Evolutionary conservation across 768 basidiomycete species (phyloP), one percentile per base, ranked within the genome.

Genomic region (Coprinellus micaceus): DNA sequence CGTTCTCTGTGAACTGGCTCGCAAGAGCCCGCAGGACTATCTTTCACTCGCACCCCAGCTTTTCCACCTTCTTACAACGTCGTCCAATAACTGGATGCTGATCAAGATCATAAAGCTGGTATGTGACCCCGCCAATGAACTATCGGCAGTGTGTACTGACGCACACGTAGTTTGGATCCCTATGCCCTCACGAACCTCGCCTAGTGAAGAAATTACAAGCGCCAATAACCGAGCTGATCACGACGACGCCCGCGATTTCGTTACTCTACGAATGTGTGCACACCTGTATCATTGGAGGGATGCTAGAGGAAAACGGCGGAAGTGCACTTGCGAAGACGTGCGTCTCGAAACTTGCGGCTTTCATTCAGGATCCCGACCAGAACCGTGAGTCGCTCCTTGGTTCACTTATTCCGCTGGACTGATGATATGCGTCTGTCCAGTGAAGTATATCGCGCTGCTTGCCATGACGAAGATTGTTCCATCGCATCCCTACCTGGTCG

Each of bases 61-160:
- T 53, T 99, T 98, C 70, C 92, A 91, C 64, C 80, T 98, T 11
- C 75, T 99, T 57, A 97, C 93, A 0, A 93, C 88, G 2, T 94
- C 94, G 11, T 89, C 91, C 10, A 98, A 99, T 70, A 99, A 99
- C 64, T 99, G 97, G 97, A 96, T 98, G 92, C 81, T 99, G 57
- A 99, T 99, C 71, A 99, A 99, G 73, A 88, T 98, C 53, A 86
- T 98, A 68, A 99, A 99, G 73, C 71, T 98, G 69, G 96, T 94
- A 70, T 64, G 56, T n/a, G n/a, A n/a, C n/a, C n/a, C n/a, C n/a
- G n/a, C n/a, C n/a, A n/a, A n/a, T n/a, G n/a, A n/a, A n/a, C n/a
- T n/a, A n/a, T n/a, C n/a, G n/a, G n/a, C n/a, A n/a, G n/a, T n/a
- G n/a, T n/a, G n/a, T n/a, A n/a, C n/a, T n/a, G n/a, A n/a, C n/a